phyloP scores from a whole-genome alignment of 2,329 filamentous ascomycete genomes.

The Trichophyton simii region DNA sequence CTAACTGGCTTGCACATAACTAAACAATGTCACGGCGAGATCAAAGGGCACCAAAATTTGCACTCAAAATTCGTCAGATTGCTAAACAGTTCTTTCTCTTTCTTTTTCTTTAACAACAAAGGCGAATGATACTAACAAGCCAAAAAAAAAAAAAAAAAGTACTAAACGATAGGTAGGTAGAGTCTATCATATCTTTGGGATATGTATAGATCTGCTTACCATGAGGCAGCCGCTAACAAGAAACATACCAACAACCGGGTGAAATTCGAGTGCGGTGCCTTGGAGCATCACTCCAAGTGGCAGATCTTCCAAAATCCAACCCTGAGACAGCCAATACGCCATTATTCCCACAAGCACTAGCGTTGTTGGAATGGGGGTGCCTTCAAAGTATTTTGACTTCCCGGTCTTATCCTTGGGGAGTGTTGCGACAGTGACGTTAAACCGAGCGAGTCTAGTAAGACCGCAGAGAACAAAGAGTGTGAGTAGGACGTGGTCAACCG shows the following conservation, averaged over 20 bases:
- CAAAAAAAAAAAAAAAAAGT: background rate
- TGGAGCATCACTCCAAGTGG: constrained; percentile 58
- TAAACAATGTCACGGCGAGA: background rate
- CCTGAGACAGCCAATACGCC: constrained; percentile 75
- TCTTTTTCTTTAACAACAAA: background rate
- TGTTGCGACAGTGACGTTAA: constrained; percentile 86
- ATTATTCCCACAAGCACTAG: constrained; percentile 69
- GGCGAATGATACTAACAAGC: background rate
- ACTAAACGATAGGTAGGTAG: background rate
- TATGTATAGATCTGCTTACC: constrained; percentile 88
- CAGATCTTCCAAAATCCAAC: constrained; percentile 66
- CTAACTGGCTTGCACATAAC: constrained; percentile 1
- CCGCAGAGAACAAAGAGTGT: constrained; percentile 90
- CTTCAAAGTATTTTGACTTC: constrained; percentile 93
- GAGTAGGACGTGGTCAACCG: constrained; percentile 65
- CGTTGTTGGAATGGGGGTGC: constrained; percentile 87
- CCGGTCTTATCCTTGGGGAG: constrained; percentile 85
- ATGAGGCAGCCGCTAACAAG: constrained; percentile 83
- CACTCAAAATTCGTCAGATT: background rate
- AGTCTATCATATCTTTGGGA: constrained; percentile 62
- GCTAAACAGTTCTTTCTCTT: background rate
- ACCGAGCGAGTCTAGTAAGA: constrained; percentile 81
- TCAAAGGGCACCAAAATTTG: background rate
- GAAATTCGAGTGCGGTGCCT: constrained; percentile 64
- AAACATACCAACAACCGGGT: constrained; percentile 71